Evolutionary conservation across 495 filamentous ascomycete genomes (phyloP).

Genomic region (Hyaloscypha hepaticicola): DNA sequence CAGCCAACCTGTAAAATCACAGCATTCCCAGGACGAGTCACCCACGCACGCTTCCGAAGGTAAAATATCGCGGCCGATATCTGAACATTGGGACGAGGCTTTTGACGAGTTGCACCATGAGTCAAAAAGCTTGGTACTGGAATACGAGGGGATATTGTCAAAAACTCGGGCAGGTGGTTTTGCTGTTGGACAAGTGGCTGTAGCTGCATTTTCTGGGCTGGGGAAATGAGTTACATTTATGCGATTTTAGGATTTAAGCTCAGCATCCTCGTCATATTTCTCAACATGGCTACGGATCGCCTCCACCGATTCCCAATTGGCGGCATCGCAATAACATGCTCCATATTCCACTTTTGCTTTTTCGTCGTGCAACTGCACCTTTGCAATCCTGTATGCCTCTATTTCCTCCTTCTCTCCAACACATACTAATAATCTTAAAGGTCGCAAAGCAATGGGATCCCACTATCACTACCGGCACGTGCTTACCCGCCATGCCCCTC

Average conservation of each 20-base stretch:
- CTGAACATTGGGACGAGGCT: too few relatives aligned
- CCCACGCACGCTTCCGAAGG: too few relatives aligned
- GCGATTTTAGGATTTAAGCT: slow-evolving; percentile 54
- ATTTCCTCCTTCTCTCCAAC: too few relatives aligned
- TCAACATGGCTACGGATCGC: slow-evolving; percentile 47
- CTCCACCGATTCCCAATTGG: slow-evolving; percentile 40
- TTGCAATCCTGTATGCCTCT: slow-evolving; percentile 41
- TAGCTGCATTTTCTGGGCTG: too few relatives aligned
- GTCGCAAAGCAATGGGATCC: slow-evolving; percentile 48
- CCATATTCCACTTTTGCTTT: slow-evolving; percentile 70
- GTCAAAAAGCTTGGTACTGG: too few relatives aligned
- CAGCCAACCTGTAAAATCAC: too few relatives aligned
- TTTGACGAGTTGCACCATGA: too few relatives aligned
- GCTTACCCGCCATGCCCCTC: slow-evolving; percentile 41
- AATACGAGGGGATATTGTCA: too few relatives aligned
- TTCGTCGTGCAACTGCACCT: slow-evolving; percentile 50
- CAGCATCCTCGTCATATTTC: slow-evolving; percentile 48
- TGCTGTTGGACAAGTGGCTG: too few relatives aligned
- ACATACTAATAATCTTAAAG: slow-evolving; percentile 25
- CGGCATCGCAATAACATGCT: slow-evolving; percentile 41
- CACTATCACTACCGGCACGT: slow-evolving; percentile 37
- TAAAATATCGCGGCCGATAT: too few relatives aligned
- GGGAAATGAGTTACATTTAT: slow-evolving; percentile 44
- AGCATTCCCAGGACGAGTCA: too few relatives aligned
- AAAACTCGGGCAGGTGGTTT: too few relatives aligned